Evolutionary conservation across 345 rosid species (phyloP).

Genomic region (Linum trigynum): DNA sequence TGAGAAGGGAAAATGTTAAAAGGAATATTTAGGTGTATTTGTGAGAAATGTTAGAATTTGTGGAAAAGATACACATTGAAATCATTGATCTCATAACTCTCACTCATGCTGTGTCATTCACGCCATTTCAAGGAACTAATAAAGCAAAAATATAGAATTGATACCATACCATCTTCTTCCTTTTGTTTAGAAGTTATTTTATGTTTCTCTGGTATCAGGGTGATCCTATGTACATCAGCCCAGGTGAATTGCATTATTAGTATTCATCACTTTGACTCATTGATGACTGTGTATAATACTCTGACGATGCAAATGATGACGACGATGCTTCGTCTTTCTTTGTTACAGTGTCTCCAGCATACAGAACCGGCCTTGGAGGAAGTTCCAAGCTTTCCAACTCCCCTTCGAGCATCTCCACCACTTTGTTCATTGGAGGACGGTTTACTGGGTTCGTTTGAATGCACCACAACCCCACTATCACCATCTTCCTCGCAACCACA

Average conservation of each 20-base stretch:
- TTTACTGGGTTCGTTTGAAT: background rate
- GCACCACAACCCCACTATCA: conserved; percentile 2
- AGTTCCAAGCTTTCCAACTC: background rate
- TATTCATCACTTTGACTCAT: background rate
- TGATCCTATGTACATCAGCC: too few species aligned
- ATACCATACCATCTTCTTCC: background rate
- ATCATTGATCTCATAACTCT: background rate
- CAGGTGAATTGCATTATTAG: background rate
- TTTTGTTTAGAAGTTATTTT: too few species aligned
- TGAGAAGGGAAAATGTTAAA: conserved; percentile 6
- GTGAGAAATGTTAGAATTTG: background rate
- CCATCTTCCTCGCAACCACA: background rate
- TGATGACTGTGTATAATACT: background rate
- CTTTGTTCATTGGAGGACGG: conserved; percentile 6
- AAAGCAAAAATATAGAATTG: background rate
- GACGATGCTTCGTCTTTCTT: background rate
- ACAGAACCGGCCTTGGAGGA: conserved; percentile 1
- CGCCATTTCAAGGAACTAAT: background rate
- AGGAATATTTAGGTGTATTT: background rate
- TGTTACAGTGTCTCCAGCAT: background rate
- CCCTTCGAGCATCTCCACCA: conserved; percentile 2
- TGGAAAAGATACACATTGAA: background rate
- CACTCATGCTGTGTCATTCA: background rate
- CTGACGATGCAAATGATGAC: background rate
- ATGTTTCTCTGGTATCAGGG: too few species aligned